Evolutionary conservation across 2,329 filamentous ascomycete species (phyloP).

Genomic region (Diaporthe humulicola): DNA sequence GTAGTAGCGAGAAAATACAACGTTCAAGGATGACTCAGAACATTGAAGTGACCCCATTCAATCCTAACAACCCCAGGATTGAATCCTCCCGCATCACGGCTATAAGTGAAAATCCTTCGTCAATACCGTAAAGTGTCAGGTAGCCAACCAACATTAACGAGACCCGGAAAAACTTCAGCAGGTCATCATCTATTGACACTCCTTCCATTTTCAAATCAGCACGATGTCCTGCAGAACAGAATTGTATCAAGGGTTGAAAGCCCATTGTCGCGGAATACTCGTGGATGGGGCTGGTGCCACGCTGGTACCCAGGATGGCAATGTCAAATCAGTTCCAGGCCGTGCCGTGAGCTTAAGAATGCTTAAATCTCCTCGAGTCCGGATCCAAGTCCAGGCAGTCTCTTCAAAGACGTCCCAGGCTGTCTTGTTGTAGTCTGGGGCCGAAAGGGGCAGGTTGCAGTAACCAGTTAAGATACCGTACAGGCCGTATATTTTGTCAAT

Average conservation of each 20-base stretch:
- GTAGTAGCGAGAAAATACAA: constrained; percentile 25
- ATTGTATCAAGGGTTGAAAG: background rate
- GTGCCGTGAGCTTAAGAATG: constrained; percentile 1
- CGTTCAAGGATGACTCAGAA: background rate
- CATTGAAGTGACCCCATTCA: constrained; percentile 1
- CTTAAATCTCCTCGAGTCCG: background rate
- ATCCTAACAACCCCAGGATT: background rate
- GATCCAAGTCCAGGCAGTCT: background rate
- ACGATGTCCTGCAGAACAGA: background rate
- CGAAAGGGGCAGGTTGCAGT: background rate
- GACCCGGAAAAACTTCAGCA: background rate
- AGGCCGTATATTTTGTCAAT: constrained; percentile 12
- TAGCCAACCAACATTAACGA: background rate
- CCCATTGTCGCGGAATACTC: background rate
- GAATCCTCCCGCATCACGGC: background rate
- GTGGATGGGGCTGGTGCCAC: background rate
- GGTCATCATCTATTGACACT: background rate
- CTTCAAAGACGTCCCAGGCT: background rate
- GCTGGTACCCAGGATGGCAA: constrained; percentile 25
- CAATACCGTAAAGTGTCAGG: background rate
- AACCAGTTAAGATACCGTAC: background rate
- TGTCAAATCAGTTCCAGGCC: background rate
- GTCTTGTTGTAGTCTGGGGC: background rate
- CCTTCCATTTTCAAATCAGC: constrained; percentile 4
- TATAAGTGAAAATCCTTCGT: background rate